Conservation (phyloP, 164 flowering plant species). For the Nymphaea colorata region DNA sequence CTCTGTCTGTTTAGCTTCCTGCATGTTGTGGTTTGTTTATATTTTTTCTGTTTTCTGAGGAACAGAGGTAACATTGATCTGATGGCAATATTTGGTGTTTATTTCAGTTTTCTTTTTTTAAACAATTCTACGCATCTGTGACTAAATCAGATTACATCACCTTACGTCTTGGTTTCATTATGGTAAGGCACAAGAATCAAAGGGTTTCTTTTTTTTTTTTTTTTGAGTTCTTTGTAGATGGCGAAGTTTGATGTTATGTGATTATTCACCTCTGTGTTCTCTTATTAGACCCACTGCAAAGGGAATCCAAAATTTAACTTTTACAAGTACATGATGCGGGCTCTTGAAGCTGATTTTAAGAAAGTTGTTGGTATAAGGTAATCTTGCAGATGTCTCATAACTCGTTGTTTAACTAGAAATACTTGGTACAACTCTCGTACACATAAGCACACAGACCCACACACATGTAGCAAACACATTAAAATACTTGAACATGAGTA, state of each 20-base stretch:
- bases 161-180: constrained; percentile 34
- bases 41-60: no score
- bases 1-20: no score
- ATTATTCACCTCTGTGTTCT: background rate
- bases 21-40: no score
- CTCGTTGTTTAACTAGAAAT: background rate
- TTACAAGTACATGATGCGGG: constrained; percentile 14
- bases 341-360: constrained; percentile 14
- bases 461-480: no score
- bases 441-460: no score
- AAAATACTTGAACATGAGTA: no score
- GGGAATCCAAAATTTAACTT: constrained; percentile 14
- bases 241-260: background rate
- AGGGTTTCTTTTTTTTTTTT: background rate
- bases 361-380: constrained; percentile 19
- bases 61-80: background rate
- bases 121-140: constrained; percentile 66
- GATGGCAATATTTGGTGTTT: background rate
- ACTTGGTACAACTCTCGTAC: background rate
- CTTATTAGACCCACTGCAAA: constrained; percentile 6
- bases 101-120: constrained; percentile 45
- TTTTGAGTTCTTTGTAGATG: background rate
- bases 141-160: constrained; percentile 60
- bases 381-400: background rate
- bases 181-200: constrained; percentile 8